Evolutionary conservation across 179 eudicot species (phyloP).

Genomic region (Corrigiola litoralis): DNA sequence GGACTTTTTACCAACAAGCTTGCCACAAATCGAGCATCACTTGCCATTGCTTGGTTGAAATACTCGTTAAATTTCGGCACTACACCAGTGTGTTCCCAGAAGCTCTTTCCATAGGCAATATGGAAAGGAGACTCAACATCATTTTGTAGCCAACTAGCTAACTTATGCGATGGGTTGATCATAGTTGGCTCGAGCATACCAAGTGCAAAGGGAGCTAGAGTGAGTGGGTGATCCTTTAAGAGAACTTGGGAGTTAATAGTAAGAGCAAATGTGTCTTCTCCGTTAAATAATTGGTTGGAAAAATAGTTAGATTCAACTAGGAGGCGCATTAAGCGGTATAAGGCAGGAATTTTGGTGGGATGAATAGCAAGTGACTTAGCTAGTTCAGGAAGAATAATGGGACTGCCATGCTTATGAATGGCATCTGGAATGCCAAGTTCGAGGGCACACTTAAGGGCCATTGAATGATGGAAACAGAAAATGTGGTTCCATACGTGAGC

Average conservation of each 20-base stretch:
- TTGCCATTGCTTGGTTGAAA: conserved; percentile 30
- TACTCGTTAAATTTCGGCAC: background rate
- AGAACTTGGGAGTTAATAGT: conserved; percentile 12
- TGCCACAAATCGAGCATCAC: conserved; percentile 22
- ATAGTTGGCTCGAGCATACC: conserved; percentile 18
- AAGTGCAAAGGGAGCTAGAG: conserved; percentile 8
- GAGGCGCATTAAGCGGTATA: conserved; percentile 25
- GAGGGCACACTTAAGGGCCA: conserved; percentile 15
- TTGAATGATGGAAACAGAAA: background rate
- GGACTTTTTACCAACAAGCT: conserved; percentile 3
- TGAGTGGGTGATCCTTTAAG: conserved; percentile 19
- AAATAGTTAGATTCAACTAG: conserved; percentile 25
- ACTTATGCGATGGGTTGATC: background rate
- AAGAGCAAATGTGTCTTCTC: conserved; percentile 6
- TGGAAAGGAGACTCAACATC: conserved; percentile 17
- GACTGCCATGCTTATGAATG: conserved; percentile 9
- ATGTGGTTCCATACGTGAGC: conserved; percentile 1
- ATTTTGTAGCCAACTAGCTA: conserved; percentile 21
- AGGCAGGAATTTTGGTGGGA: conserved; percentile 2
- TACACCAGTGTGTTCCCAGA: conserved; percentile 14
- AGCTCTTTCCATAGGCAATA: conserved; percentile 14
- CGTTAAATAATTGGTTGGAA: background rate
- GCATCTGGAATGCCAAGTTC: conserved; percentile 23
- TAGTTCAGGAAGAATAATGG: conserved; percentile 9
- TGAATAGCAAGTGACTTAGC: conserved; percentile 7